Evolutionary conservation across 306 rosid species (phyloP), one percentile per base, ranked within the genome.

Genomic region (Canavalia gladiata): DNA sequence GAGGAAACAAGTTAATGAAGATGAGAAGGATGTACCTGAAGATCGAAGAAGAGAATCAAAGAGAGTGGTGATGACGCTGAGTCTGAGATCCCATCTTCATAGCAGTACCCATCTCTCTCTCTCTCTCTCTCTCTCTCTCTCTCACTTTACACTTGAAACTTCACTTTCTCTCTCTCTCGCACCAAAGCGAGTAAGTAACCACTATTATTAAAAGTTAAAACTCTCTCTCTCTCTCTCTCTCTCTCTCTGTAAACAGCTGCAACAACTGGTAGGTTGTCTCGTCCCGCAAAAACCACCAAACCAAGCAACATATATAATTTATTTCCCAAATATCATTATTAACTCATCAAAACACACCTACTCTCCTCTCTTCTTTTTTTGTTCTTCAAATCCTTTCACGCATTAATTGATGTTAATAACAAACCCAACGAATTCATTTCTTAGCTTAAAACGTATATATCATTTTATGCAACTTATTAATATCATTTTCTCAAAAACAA

Each of bases 191-290:
- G 35, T 12, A 75, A 78, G 65, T 67, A 66, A 77, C 75, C 75
- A 66, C 74, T 55, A 31, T 50, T 49, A 52, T 25, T 69, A 58
- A 69, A 79, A 69, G 50, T 41, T 66, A 62, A 84, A 80, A 66
- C 41, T 9, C 8, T 13, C 66, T 33, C 50, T 76, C 64, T 77
- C 83, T 75, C 10, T 65, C 72, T 67, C 89, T 85, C 69, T 70
- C 90, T 83, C 37, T 81, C 76, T 90, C 86, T 84, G 83, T 71
- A 83, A 86, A 82, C 82, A 86, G 88, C 92, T 91, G 88, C 97
- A 92, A 94, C 97, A 85, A 87, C 97, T 89, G 97, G 98, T 92
- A 80, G 97, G 92, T 92, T 92, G 92, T 91, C 84, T 89, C 70
- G 89, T 89, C 95, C 91, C 83, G 86, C 86, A 86, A 89, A 90